Evolutionary conservation across 192 early-diverging fungal species (phyloP).

Genomic region (Fimicolochytrium jonesii): DNA sequence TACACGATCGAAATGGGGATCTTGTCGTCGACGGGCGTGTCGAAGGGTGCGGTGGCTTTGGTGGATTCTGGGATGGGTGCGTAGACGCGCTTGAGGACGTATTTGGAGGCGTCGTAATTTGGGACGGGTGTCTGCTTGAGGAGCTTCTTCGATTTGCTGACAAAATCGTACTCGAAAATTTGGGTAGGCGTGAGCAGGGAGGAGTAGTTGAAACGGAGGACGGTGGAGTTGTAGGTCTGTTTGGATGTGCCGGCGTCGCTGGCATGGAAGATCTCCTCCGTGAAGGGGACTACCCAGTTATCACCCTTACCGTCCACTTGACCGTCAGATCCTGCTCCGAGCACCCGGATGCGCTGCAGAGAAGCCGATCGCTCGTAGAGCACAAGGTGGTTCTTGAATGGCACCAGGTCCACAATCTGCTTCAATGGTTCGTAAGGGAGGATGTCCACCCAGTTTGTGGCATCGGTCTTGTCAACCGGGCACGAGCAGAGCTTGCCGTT

Average conservation of each 20-base stretch:
- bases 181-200: slow-evolving; percentile 29
- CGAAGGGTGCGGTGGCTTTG: slow-evolving; percentile 31
- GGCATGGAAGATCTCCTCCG: slow-evolving; percentile 29
- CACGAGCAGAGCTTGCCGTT: slow-evolving; percentile 34
- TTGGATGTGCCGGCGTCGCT: not conserved
- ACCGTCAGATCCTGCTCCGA: not conserved
- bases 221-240: slow-evolving; percentile 32
- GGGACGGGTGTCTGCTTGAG: slow-evolving; percentile 29
- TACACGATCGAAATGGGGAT: slow-evolving; percentile 47
- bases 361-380: slow-evolving; percentile 29
- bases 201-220: slow-evolving; percentile 33
- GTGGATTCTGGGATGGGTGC: slow-evolving; percentile 30
- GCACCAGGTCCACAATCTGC: not conserved
- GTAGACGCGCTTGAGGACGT: slow-evolving; percentile 29
- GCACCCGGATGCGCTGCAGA: slow-evolving; percentile 13
- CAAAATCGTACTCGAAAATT: slow-evolving; percentile 30
- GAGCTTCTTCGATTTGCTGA: slow-evolving; percentile 5
- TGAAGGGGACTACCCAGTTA: not conserved
- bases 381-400: slow-evolving; percentile 1
- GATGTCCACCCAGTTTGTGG: slow-evolving; percentile 32
- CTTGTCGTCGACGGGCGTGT: slow-evolving; percentile 34
- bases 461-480: slow-evolving; percentile 18
- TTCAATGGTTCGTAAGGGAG: slow-evolving; percentile 39
- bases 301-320: not conserved
- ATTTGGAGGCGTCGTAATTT: slow-evolving; percentile 23